Evolutionary conservation across 2,329 filamentous ascomycete genomes (phyloP).

Genomic region (Aspergillus pseudoterreus): DNA sequence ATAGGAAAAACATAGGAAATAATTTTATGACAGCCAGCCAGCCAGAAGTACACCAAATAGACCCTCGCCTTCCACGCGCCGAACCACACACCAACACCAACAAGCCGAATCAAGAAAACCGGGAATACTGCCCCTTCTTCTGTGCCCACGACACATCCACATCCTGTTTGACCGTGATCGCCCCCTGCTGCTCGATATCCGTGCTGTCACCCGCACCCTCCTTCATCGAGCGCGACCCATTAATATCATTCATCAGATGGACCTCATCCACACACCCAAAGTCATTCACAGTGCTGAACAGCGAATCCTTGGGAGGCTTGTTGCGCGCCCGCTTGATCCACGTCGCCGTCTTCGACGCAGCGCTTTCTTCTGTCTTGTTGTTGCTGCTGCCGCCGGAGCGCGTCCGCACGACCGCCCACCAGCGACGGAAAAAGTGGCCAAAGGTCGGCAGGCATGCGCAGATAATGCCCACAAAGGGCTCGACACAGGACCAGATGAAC

Average conservation of each 20-base stretch:
- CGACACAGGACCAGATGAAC: constrained; percentile 3
- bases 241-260: not conserved
- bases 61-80: too few relatives aligned
- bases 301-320: not conserved
- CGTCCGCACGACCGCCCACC: not conserved
- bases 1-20: too few relatives aligned
- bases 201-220: not conserved
- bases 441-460: constrained; percentile 1
- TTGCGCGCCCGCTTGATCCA: not conserved
- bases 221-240: not conserved
- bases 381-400: not conserved
- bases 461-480: constrained; percentile 1
- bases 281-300: not conserved
- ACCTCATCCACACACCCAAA: constrained; percentile 1
- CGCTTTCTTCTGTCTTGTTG: not conserved
- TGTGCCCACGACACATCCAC: not conserved
- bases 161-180: not conserved
- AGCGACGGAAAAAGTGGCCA: not conserved
- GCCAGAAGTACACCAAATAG: too few relatives aligned
- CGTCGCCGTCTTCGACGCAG: not conserved
- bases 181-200: not conserved
- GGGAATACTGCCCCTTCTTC: not conserved
- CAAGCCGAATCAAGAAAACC: too few relatives aligned
- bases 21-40: too few relatives aligned
- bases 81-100: too few relatives aligned